phyloP scores from a whole-genome alignment of 2,329 filamentous ascomycete genomes.

The Exophiala sp. region DNA sequence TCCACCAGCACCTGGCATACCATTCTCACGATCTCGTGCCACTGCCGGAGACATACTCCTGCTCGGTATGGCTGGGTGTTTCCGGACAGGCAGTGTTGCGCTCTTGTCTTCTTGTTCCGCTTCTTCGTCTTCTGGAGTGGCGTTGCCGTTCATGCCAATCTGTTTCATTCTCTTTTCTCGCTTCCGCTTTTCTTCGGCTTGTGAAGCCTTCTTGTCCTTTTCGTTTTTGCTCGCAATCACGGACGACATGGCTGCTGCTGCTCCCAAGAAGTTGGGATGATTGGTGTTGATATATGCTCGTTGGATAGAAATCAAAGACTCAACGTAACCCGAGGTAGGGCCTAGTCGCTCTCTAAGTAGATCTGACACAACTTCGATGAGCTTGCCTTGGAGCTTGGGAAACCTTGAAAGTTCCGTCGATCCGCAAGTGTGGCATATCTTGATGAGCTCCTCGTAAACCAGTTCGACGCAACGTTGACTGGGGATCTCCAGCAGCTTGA shows the following conservation, averaged over 20 bases:
- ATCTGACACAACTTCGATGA: slow-evolving; percentile 97
- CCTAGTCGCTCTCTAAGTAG: slow-evolving; percentile 87
- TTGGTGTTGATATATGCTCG: slow-evolving; percentile 99
- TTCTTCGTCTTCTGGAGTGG: slow-evolving; percentile 64
- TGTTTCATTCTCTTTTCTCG: slow-evolving; percentile 83
- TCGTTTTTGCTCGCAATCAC: slow-evolving; percentile 95
- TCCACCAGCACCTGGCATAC: slow-evolving; percentile 61
- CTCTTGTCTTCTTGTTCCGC: slow-evolving; percentile 59
- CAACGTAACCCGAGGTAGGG: slow-evolving; percentile 84
- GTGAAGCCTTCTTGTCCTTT: slow-evolving; percentile 74
- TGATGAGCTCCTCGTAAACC: slow-evolving; percentile 98
- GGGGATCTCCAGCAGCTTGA: slow-evolving; percentile 91
- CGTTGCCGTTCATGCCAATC: slow-evolving; percentile 70
- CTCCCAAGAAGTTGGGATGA: slow-evolving; percentile 96
- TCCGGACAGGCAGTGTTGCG: slow-evolving; percentile 56
- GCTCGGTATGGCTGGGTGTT: slow-evolving; percentile 54
- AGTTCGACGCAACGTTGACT: slow-evolving; percentile 96
- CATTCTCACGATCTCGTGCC: slow-evolving; percentile 60
- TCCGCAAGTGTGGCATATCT: slow-evolving; percentile 98
- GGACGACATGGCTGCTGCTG: slow-evolving; percentile 94
- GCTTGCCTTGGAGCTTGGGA: slow-evolving; percentile 87
- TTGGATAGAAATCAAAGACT: slow-evolving; percentile 95
- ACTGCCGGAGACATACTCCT: slow-evolving; percentile 82
- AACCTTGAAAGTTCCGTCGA: slow-evolving; percentile 90
- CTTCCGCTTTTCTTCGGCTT: slow-evolving; percentile 81